phyloP scores from a whole-genome alignment of 768 basidiomycete genomes.

The Boletus eberwhitei region DNA sequence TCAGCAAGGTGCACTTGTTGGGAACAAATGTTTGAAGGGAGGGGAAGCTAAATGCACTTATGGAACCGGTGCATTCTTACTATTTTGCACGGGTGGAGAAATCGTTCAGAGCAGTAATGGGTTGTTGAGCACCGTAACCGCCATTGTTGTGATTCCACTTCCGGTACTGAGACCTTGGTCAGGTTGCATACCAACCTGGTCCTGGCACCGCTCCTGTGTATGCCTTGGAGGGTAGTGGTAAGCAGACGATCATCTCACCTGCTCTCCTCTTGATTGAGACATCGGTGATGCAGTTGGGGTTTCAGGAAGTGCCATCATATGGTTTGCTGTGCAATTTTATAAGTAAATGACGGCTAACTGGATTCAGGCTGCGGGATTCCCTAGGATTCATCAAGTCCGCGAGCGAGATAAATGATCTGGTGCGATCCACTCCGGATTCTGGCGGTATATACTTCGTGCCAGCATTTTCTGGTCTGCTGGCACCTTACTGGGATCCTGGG shows the following conservation, averaged over 20 bases:
- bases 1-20: conserved; percentile 94
- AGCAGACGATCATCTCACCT: conserved; percentile 29
- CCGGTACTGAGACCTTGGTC: conserved; percentile 2
- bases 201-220: conserved; percentile 77
- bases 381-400: conserved; percentile 80
- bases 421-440: conserved; percentile 68
- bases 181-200: conserved; percentile 91
- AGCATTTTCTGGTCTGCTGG: conserved; percentile 92
- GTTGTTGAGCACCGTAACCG: conserved; percentile 76
- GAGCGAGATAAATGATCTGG: conserved; percentile 80
- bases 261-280: not conserved
- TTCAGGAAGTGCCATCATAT: conserved; percentile 93
- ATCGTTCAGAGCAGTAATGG: conserved; percentile 86
- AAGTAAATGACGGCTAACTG: not conserved
- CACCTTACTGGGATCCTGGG: conserved; percentile 96
- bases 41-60: conserved; percentile 99
- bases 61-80: conserved; percentile 93
- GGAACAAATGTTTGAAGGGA: conserved; percentile 88
- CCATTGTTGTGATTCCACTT: not conserved
- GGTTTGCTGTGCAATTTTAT: conserved; percentile 38
- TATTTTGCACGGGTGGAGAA: conserved; percentile 90
- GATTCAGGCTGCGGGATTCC: conserved; percentile 77
- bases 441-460: conserved; percentile 97
- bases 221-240: conserved; percentile 91
- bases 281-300: conserved; percentile 63